A percentile compares a stretch with the other conserved stretches of the same genome.
These are phyloP conservation scores for Wallacemonas collosoma DNA, from an alignment of 208 protist genomes.

Conservation along the genomic window DNA sequence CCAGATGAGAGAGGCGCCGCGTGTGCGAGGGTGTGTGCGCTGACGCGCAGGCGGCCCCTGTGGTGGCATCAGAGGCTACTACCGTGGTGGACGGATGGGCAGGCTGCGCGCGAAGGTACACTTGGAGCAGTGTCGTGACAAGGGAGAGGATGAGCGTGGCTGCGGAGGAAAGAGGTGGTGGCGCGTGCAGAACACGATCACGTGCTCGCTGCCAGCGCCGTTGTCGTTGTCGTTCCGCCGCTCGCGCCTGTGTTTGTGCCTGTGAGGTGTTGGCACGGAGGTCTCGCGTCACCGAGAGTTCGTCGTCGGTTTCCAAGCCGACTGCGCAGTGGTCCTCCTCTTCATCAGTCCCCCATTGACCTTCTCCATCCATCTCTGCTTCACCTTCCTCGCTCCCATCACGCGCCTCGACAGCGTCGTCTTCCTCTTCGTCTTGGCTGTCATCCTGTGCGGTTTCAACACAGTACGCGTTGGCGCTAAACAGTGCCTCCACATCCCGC, in stretches of 20 bases:
- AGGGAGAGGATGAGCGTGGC: constrained; percentile 28
- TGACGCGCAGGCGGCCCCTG: too few species aligned
- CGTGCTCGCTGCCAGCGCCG: constrained; percentile 15
- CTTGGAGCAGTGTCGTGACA: constrained; percentile 21
- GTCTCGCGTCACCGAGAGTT: neutral
- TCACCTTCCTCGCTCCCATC: neutral
- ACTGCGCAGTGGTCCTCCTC: neutral
- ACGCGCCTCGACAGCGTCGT: neutral
- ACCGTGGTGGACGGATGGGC: neutral
- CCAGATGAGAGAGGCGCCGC: neutral
- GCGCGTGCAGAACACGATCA: neutral
- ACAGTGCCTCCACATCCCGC: constrained; percentile 2
- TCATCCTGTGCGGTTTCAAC: constrained; percentile 9
- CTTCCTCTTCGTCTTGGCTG: neutral
- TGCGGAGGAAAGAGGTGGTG: constrained; percentile 21
- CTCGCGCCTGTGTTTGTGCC: neutral
- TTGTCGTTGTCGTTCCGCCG: constrained; percentile 16
- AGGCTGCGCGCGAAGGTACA: constrained; percentile 18
- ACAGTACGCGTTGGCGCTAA: constrained; percentile 6
- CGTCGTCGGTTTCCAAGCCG: too few species aligned
- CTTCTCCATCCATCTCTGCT: neutral
- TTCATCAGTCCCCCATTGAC: neutral
- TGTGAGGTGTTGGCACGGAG: neutral
- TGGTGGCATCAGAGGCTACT: neutral
- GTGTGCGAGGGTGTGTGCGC: too few species aligned